phyloP scores from a whole-genome alignment of 2,329 filamentous ascomycete species.

The Aspergillus amoenus region DNA sequence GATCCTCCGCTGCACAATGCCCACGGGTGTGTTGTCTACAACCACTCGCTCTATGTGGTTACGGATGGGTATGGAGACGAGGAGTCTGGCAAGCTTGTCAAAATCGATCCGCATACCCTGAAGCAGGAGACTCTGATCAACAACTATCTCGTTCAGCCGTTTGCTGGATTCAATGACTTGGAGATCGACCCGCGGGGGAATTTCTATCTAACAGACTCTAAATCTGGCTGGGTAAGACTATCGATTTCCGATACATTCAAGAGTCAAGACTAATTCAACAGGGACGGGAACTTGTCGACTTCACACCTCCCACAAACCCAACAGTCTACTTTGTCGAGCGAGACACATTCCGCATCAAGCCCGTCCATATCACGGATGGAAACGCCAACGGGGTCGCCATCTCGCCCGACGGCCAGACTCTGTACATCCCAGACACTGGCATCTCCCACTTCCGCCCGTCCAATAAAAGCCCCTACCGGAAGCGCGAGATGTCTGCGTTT shows the following conservation, averaged over 20 bases:
- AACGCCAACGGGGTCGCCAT: slow-evolving; percentile 27
- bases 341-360: slow-evolving; percentile 4
- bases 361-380: slow-evolving; percentile 5
- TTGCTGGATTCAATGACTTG: slow-evolving; percentile 14
- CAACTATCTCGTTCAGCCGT: slow-evolving; percentile 12
- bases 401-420: slow-evolving; percentile 19
- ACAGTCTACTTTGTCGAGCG: slow-evolving; percentile 15
- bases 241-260: too few relatives aligned
- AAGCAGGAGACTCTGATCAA: slow-evolving; percentile 10
- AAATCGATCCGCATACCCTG: slow-evolving; percentile 4
- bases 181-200: slow-evolving; percentile 14
- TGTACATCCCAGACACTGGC: slow-evolving; percentile 30
- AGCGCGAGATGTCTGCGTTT: slow-evolving; percentile 8
- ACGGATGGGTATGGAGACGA: slow-evolving; percentile 6
- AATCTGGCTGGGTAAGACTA: slow-evolving; percentile 5
- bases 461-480: slow-evolving; percentile 7
- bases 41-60: slow-evolving; percentile 9
- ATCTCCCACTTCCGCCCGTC: slow-evolving; percentile 6
- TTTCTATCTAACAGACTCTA: slow-evolving; percentile 14
- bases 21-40: slow-evolving; percentile 11
- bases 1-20: slow-evolving; percentile 10
- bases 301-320: slow-evolving; percentile 11
- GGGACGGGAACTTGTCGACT: slow-evolving; percentile 11
- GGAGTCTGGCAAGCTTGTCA: slow-evolving; percentile 2
- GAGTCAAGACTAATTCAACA: background rate